Conservation (phyloP, 2,329 filamentous ascomycete genomes). For the Aspergillus uvarum region DNA sequence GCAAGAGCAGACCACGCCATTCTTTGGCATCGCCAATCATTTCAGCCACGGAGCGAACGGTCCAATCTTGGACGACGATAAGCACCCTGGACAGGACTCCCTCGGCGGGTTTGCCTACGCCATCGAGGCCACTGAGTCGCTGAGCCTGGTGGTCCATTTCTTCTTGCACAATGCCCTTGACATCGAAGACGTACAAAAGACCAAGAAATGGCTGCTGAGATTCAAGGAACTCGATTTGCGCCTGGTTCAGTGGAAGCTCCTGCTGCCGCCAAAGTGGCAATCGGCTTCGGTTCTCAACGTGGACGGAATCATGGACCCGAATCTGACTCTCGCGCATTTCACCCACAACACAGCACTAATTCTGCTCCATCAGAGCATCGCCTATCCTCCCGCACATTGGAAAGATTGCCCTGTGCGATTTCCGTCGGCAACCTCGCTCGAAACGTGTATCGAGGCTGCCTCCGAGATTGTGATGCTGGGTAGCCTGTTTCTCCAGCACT, state of each 20-base stretch:
- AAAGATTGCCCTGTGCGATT: slow-evolving; percentile 35
- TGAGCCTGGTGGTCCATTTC: slow-evolving; percentile 37
- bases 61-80: background rate
- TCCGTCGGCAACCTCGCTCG: slow-evolving; percentile 49
- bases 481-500: slow-evolving; percentile 46
- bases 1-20: slow-evolving; percentile 33
- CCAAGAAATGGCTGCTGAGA: slow-evolving; percentile 36
- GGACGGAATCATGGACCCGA: slow-evolving; percentile 47
- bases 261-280: slow-evolving; percentile 31
- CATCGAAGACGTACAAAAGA: slow-evolving; percentile 27
- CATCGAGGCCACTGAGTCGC: slow-evolving; percentile 34
- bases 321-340: slow-evolving; percentile 51
- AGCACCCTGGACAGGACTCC: slow-evolving; percentile 12
- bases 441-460: slow-evolving; percentile 51
- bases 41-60: slow-evolving; percentile 8
- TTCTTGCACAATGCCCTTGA: slow-evolving; percentile 36
- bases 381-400: slow-evolving; percentile 37
- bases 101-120: slow-evolving; percentile 25
- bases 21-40: slow-evolving; percentile 43
- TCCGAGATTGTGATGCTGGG: slow-evolving; percentile 45
- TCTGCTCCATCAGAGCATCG: slow-evolving; percentile 50
- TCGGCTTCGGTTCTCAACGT: slow-evolving; percentile 37
- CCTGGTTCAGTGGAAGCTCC: slow-evolving; percentile 35
- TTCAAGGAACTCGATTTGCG: slow-evolving; percentile 31
- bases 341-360: slow-evolving; percentile 54